Evolutionary conservation across 768 basidiomycete genomes (phyloP), one percentile per base, ranked within the genome.

Genomic region (Boletus barrowsii): DNA sequence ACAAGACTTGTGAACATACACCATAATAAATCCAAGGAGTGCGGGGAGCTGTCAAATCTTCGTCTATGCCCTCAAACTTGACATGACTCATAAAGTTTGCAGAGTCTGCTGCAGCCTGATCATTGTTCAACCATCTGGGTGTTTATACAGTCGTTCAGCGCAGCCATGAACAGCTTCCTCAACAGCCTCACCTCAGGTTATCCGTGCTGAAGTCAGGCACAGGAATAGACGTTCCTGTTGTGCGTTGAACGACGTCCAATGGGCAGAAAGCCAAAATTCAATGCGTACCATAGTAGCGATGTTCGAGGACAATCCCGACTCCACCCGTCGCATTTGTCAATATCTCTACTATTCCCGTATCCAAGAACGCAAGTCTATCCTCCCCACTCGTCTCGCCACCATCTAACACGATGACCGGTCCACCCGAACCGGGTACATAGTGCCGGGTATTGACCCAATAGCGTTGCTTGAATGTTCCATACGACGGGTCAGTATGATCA

Each of bases 11-110:
- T 1, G 22, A 18, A 55, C 83, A 40, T 68, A 92, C 94, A 14
- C 96, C 96, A 63, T 96, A 96, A 68, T 96, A 93, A 51, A 93
- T 92, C 91, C 91, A 93, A 10, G 90, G 89, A 2, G 86, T 86
- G 29, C 73, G 74, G 17, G 87, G 82, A 11, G 90, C 80, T 17
- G 86, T 87, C 59, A 92, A 62, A 63, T 89, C 81, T 62, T 87
- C 85, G 2, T 79, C 71, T 46, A 94, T 82, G 1, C 83, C 88
- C 8, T 77, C 70, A 61, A 95, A 87, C 62, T 84, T 80, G 67
- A 96, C 83, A 56, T 86, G 82, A 8, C 79, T 75, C 82, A 97
- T 93, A 66, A 99, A 97, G 70, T 88, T 83, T 5, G 93, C 94
- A 36, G 91, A 93, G 73, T 99, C 96, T 6, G 90, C 88, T 2